Evolutionary conservation across 1,284 basidiomycete genomes (phyloP).

Genomic region (Afroboletus lepidellus): DNA sequence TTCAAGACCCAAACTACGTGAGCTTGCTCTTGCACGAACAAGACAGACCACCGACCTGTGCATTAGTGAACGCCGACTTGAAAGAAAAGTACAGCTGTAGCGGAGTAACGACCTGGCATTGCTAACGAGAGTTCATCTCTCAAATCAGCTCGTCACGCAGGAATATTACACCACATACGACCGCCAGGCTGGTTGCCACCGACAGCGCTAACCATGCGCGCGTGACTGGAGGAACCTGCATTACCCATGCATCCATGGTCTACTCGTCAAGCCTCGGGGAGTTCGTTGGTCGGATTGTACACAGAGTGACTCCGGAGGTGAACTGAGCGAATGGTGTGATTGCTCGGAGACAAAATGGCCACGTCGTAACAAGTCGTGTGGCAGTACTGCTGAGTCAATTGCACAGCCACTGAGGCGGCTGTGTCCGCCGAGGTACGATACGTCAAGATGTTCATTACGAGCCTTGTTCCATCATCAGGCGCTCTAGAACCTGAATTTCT

Average conservation of each 20-base stretch:
- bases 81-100: conserved; percentile 92
- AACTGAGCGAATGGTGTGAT: background rate
- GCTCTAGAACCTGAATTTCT: conserved; percentile 48
- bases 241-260: conserved; percentile 80
- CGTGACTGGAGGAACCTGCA: conserved; percentile 87
- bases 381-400: conserved; percentile 23
- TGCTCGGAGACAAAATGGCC: conserved; percentile 1
- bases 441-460: too few species aligned
- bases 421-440: too few species aligned
- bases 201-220: conserved; percentile 78
- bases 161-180: conserved; percentile 47
- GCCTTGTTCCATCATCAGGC: conserved; percentile 23
- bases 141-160: conserved; percentile 6
- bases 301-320: background rate
- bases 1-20: conserved; percentile 33
- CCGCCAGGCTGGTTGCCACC: conserved; percentile 77
- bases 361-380: conserved; percentile 9
- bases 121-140: conserved; percentile 46
- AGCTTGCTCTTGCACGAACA: conserved; percentile 4
- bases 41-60: conserved; percentile 54
- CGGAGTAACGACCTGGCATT: conserved; percentile 88
- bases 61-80: conserved; percentile 77
- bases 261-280: background rate
- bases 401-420: background rate
- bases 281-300: conserved; percentile 4